phyloP scores from a whole-genome alignment of 2,329 filamentous ascomycete species.

The Cordyceps tenuipes region DNA sequence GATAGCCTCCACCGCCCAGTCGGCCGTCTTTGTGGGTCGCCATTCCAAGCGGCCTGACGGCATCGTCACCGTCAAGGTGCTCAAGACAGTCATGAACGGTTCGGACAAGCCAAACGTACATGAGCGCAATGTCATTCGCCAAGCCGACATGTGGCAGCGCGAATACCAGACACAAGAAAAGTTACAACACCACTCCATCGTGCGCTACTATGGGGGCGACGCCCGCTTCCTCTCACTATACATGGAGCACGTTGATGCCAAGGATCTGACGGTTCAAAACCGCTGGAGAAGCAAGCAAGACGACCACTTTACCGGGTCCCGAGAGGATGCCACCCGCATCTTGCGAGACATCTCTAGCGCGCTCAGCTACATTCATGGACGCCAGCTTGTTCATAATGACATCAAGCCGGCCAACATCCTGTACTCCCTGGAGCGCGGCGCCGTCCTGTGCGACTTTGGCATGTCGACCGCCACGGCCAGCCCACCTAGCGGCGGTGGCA shows the following conservation, averaged over 20 bases:
- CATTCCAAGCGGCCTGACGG: slow-evolving; percentile 45
- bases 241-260: slow-evolving; percentile 53
- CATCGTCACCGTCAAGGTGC: slow-evolving; percentile 52
- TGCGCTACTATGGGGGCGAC: slow-evolving; percentile 50
- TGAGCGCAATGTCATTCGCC: slow-evolving; percentile 48
- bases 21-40: slow-evolving; percentile 47
- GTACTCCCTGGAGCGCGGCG: slow-evolving; percentile 49
- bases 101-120: slow-evolving; percentile 38
- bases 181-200: slow-evolving; percentile 48
- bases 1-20: slow-evolving; percentile 47
- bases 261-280: slow-evolving; percentile 41
- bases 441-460: slow-evolving; percentile 53
- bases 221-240: slow-evolving; percentile 52
- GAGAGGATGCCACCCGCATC: slow-evolving; percentile 43
- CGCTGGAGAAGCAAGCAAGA: slow-evolving; percentile 40
- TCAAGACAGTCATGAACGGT: slow-evolving; percentile 42
- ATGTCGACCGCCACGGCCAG: slow-evolving; percentile 41
- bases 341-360: slow-evolving; percentile 46
- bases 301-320: slow-evolving; percentile 42
- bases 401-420: slow-evolving; percentile 56
- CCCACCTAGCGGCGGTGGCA: slow-evolving; percentile 44
- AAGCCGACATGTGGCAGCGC: slow-evolving; percentile 52
- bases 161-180: slow-evolving; percentile 49
- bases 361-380: slow-evolving; percentile 47
- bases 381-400: slow-evolving; percentile 50